These are phyloP conservation scores for Zygnema circumcarinatum DNA, from an alignment of 139 green algal genomes.

Conservation along the genomic window DNA sequence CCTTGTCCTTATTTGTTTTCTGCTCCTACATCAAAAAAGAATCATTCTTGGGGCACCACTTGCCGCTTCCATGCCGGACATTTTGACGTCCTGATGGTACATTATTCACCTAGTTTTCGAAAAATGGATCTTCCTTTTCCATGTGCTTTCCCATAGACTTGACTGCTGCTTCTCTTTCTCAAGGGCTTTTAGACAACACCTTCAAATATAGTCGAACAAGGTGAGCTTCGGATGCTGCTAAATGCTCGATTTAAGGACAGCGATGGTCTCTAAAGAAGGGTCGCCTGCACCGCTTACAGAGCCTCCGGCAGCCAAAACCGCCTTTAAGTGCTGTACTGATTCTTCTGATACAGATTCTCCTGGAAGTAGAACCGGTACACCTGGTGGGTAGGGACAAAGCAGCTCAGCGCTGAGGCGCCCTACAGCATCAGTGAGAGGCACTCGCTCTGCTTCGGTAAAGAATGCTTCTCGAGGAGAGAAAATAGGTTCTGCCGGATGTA, in stretches of 20 bases:
- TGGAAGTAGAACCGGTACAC: constrained; percentile 80
- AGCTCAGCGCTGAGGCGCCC: constrained; percentile 76
- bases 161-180: too few species aligned
- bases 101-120: too few species aligned
- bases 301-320: constrained; percentile 36
- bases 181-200: too few species aligned
- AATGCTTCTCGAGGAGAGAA: constrained; percentile 70
- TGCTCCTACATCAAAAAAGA: too few species aligned
- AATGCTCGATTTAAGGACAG: constrained; percentile 29
- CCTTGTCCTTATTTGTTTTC: too few species aligned
- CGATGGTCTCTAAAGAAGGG: constrained; percentile 23
- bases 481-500: background rate
- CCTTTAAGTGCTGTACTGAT: constrained; percentile 14
- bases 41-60: too few species aligned
- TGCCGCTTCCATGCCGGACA: too few species aligned
- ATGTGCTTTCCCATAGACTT: too few species aligned
- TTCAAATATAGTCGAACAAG: too few species aligned
- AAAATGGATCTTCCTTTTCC: too few species aligned
- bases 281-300: constrained; percentile 54
- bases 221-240: too few species aligned
- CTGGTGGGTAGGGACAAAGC: constrained; percentile 88
- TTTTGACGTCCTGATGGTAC: too few species aligned
- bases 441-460: constrained; percentile 58
- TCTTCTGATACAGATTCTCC: constrained; percentile 71
- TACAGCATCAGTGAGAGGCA: constrained; percentile 51